These are phyloP conservation scores for Ogataea saltuana DNA, from an alignment of 805 yeast genomes.

Conservation along the genomic window DNA sequence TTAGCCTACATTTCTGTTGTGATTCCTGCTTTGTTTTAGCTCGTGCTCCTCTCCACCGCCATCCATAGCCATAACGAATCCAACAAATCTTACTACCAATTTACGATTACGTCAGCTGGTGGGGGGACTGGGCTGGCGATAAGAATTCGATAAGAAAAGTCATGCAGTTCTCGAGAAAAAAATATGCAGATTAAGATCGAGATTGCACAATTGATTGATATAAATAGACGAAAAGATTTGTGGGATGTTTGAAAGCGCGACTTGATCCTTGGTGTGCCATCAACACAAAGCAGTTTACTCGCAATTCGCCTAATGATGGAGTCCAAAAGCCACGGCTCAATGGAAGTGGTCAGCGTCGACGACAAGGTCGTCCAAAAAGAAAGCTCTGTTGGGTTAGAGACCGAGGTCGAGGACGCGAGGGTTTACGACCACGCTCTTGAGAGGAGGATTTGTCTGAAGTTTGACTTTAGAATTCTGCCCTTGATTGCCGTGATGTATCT, in stretches of 20 bases:
- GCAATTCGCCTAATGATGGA: constrained; percentile 9
- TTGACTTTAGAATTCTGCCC: constrained; percentile 47
- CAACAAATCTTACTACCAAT: too few relatives aligned
- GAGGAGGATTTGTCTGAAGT: constrained; percentile 39
- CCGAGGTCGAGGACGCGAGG: constrained; percentile 10
- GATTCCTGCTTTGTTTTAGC: too few relatives aligned
- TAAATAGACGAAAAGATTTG: too few relatives aligned
- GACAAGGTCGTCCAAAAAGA: constrained; percentile 8
- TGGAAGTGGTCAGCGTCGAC: constrained; percentile 15
- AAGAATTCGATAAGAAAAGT: constrained; percentile 2
- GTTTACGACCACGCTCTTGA: constrained; percentile 28
- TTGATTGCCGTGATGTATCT: constrained; percentile 47
- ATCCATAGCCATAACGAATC: too few relatives aligned
- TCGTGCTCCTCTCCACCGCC: too few relatives aligned
- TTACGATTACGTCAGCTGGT: neutral
- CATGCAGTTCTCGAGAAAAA: neutral
- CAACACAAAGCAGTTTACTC: too few relatives aligned
- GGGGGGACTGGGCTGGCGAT: neutral
- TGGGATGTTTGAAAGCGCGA: too few relatives aligned
- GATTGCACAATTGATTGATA: neutral
- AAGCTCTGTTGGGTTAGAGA: neutral
- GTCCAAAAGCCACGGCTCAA: constrained; percentile 6
- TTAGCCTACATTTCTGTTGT: too few relatives aligned
- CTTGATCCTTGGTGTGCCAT: too few relatives aligned
- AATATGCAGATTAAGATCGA: neutral